Conservation (phyloP, 306 rosid genomes). For the Luffa aegyptiaca region DNA sequence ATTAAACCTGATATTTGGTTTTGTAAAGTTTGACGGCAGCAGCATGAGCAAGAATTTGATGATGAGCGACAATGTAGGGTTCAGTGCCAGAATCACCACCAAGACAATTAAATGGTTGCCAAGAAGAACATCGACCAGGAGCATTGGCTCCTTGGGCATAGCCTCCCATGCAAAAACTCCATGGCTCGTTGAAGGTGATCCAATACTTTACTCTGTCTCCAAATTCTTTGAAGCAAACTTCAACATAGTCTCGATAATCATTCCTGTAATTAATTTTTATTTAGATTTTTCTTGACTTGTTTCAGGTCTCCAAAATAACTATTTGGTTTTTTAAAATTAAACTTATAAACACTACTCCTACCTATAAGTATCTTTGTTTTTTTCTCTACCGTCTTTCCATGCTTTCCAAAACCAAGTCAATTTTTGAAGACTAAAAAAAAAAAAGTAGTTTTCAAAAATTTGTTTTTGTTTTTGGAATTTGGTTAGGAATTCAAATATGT, state of each 20-base stretch:
- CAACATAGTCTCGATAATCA: constrained; percentile 40
- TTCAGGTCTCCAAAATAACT: too few species aligned
- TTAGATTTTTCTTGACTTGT: too few species aligned
- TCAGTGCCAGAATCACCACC: constrained; percentile 43
- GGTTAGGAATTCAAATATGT: too few species aligned
- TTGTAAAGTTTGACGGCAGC: constrained; percentile 34
- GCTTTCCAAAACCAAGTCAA: too few species aligned
- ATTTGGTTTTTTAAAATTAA: too few species aligned
- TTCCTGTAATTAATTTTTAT: constrained; percentile 10
- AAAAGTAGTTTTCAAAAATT: too few species aligned
- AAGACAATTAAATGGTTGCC: constrained; percentile 29
- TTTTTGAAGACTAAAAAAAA: too few species aligned
- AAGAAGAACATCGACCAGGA: constrained; percentile 44
- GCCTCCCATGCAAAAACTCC: constrained; percentile 7
- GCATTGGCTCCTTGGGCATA: constrained; percentile 16
- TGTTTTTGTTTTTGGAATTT: too few species aligned
- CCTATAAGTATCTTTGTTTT: too few species aligned
- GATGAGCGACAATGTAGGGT: constrained; percentile 47
- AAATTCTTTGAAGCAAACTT: constrained; percentile 41
- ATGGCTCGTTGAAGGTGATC: constrained; percentile 57
- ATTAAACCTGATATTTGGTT: constrained; percentile 21
- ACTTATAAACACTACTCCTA: too few species aligned
- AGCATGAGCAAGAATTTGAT: constrained; percentile 56
- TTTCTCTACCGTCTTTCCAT: too few species aligned
- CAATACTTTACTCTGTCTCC: constrained; percentile 55